Evolutionary conservation across 345 rosid genomes (phyloP), one percentile per base, ranked within the genome.

Genomic region (Ailanthus altissimus): DNA sequence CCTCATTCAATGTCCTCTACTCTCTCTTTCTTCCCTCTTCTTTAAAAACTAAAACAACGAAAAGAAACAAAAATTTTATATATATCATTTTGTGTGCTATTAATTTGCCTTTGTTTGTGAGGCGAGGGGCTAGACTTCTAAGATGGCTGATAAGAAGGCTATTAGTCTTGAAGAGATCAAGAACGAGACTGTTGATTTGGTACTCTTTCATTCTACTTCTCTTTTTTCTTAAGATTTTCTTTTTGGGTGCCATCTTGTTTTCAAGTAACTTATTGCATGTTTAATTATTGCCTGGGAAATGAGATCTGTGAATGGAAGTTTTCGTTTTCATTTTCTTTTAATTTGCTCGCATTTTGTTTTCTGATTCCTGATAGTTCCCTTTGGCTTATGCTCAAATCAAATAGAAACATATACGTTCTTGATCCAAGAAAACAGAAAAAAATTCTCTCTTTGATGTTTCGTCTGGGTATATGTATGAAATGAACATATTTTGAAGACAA

Each of bases 151-250:
- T 50, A 83, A 80, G 60, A 73, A 36, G 77, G 79, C 79, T 42
- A 59, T 75, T 70, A 79, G 81, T 67, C 91, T 90, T 70, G 94
- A 90, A 68, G 91, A 83, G 82, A 86, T 90, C 83, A 90, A 82
- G 85, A 90, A 89, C 85, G 94, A 90, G 84, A 89, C 90, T 65
- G 94, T 90, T 65, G 94, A 90, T 87, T 82, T 90, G 92, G 94
- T 88, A 86, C 46, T 57, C 14, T 26, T 46, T 45, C 59, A 4
- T 54, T 56, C 1, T 1, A 32, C 13, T 32, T 36, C 16, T 32
- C 13, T 57, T 13, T 12, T 54, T 42, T 42, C 67, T 32, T 61
- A 47, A 5, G 5, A 26, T 50, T 75, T 8, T 14, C 10, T 38
- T 9, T 23, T 54, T 1, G 15, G 23, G 76, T 23, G 13, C 40